Percentiles rank a stretch among this genome's conserved stretches.
These are phyloP conservation scores for Lentinula edodes DNA, from an alignment of 768 basidiomycete genomes.

Conservation along the genomic window DNA sequence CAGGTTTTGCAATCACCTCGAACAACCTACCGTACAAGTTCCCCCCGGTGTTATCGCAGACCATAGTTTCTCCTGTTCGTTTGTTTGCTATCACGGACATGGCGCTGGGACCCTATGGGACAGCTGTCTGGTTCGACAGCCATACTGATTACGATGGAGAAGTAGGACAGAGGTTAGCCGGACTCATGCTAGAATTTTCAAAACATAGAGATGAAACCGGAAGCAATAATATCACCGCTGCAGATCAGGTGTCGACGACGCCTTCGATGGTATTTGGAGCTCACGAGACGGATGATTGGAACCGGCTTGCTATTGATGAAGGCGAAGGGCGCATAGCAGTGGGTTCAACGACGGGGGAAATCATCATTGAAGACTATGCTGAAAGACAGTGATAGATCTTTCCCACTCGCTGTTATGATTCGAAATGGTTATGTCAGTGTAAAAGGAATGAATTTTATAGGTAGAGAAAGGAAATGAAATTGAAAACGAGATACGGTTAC, in stretches of 20 bases:
- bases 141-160: constrained; percentile 46
- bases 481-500: too few relatives aligned
- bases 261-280: constrained; percentile 40
- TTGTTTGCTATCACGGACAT: constrained; percentile 51
- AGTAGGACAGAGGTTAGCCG: constrained; percentile 57
- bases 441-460: too few relatives aligned
- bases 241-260: constrained; percentile 19
- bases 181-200: constrained; percentile 20
- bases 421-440: neutral
- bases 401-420: neutral
- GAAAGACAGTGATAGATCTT: neutral
- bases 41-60: constrained; percentile 25
- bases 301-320: constrained; percentile 39
- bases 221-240: constrained; percentile 17
- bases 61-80: constrained; percentile 50
- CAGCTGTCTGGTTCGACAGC: constrained; percentile 62
- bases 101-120: constrained; percentile 52
- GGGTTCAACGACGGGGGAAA: constrained; percentile 17
- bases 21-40: constrained; percentile 35
- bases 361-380: neutral
- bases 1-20: neutral
- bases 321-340: constrained; percentile 41
- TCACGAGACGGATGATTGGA: constrained; percentile 46
- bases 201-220: constrained; percentile 10
- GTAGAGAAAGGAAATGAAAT: too few relatives aligned